Percentiles rank a stretch among this genome's conserved stretches.
These are phyloP conservation scores for Rhodosporidiobolus odoratus DNA, from an alignment of 768 basidiomycete genomes.

Conservation along the genomic window DNA sequence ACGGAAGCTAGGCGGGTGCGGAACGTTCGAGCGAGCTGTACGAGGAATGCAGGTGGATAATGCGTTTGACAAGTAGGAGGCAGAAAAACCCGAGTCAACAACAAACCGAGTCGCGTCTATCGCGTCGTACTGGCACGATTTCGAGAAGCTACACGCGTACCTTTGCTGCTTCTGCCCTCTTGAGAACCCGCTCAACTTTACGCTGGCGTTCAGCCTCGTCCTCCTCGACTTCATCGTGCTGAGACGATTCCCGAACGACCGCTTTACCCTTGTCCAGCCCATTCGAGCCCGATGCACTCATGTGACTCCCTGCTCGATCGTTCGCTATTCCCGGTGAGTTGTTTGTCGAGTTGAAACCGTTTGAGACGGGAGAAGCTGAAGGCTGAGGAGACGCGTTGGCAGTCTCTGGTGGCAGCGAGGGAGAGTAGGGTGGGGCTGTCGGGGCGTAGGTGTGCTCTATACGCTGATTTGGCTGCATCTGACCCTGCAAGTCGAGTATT, in stretches of 20 bases:
- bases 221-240: background rate
- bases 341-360: too few relatives aligned
- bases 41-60: background rate
- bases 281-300: background rate
- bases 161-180: slow-evolving; percentile 23
- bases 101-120: background rate
- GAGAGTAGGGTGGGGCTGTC: too few relatives aligned
- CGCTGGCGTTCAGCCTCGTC: slow-evolving; percentile 2
- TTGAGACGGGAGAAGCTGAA: background rate
- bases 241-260: background rate
- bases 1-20: slow-evolving; percentile 38
- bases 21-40: slow-evolving; percentile 40
- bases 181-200: slow-evolving; percentile 24
- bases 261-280: slow-evolving; percentile 31
- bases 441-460: too few relatives aligned
- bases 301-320: background rate
- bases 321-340: background rate
- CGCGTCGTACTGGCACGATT: too few relatives aligned
- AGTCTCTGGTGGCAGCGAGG: background rate
- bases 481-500: too few relatives aligned
- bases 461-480: too few relatives aligned
- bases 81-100: too few relatives aligned
- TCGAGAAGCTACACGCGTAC: background rate
- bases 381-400: background rate
- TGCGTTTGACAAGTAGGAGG: background rate